Percentiles rank a stretch among this genome's conserved stretches.
phyloP scores from a whole-genome alignment of 441 rosid genomes.

The Theobroma grandiflorum region DNA sequence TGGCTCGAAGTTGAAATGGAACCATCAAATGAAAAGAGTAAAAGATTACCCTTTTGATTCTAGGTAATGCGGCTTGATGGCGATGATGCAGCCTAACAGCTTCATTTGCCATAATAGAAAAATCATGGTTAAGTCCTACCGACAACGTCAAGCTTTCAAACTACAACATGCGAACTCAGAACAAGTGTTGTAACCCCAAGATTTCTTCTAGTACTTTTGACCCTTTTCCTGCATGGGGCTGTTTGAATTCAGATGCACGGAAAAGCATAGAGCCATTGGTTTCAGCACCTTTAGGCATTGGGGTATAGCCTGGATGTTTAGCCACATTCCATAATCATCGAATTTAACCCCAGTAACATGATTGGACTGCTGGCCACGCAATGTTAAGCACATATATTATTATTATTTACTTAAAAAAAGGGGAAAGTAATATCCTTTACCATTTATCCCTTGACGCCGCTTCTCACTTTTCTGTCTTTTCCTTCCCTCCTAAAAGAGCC shows the following conservation, averaged over 20 bases:
- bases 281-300: conserved; percentile 8
- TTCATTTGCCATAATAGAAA: neutral
- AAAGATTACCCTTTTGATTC: too few relatives aligned
- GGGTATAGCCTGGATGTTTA: neutral
- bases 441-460: neutral
- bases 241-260: conserved; percentile 17
- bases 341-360: neutral
- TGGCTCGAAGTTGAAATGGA: neutral
- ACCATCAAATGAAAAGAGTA: too few relatives aligned
- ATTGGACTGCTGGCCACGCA: conserved; percentile 6
- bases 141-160: neutral
- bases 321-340: neutral
- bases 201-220: neutral
- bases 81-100: neutral
- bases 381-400: neutral
- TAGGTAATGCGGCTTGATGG: neutral
- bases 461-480: neutral
- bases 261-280: neutral
- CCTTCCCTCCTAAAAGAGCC: neutral
- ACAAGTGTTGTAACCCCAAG: neutral
- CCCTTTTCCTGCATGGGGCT: neutral
- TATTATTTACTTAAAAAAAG: neutral
- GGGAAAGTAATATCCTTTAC: neutral
- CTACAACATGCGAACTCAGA: neutral
- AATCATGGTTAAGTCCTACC: neutral